Evolutionary conservation across 1,139 yeast species (phyloP).

Genomic region (Saccharomyces hybrid): DNA sequence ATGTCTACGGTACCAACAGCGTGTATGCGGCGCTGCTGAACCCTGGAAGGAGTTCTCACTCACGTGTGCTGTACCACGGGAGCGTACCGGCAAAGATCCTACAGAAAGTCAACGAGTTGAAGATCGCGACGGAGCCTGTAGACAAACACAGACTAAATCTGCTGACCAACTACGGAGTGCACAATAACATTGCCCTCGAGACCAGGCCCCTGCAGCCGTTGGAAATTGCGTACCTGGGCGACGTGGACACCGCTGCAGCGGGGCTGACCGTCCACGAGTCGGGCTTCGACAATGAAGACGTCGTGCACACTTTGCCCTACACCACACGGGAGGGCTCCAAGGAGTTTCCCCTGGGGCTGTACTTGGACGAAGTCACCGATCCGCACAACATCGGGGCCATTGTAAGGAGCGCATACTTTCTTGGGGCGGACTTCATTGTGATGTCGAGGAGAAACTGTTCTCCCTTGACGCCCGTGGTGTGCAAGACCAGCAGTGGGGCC

Average conservation of each 20-base stretch:
- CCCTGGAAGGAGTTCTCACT: conserved; percentile 46
- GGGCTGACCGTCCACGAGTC: conserved; percentile 9
- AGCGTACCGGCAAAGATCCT: conserved; percentile 38
- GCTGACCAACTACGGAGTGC: conserved; percentile 63
- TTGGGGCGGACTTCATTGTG: conserved; percentile 78
- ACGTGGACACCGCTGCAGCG: conserved; percentile 24
- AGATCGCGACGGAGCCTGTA: conserved; percentile 39
- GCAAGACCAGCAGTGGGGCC: conserved; percentile 85
- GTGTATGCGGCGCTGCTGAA: conserved; percentile 63
- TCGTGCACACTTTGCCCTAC: background rate
- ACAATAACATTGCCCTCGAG: conserved; percentile 73
- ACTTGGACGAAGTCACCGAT: conserved; percentile 75
- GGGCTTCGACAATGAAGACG: background rate
- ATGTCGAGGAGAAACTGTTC: conserved; percentile 69
- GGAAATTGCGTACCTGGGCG: conserved; percentile 36
- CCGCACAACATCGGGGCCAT: conserved; percentile 90
- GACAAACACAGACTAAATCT: conserved; percentile 53
- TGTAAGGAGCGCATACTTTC: conserved; percentile 68
- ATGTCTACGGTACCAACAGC: conserved; percentile 68
- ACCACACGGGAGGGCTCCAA: conserved; percentile 10
- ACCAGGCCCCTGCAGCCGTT: conserved; percentile 50
- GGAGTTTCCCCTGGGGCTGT: conserved; percentile 61
- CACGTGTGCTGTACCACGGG: conserved; percentile 45
- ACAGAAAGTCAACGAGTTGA: conserved; percentile 40
- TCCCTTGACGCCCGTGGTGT: conserved; percentile 58